A percentile compares a stretch with the other conserved stretches of the same genome.
These are phyloP conservation scores for Cladophialophora yegresii DNA, from an alignment of 2,329 filamentous ascomycete species.

Conservation along the genomic window DNA sequence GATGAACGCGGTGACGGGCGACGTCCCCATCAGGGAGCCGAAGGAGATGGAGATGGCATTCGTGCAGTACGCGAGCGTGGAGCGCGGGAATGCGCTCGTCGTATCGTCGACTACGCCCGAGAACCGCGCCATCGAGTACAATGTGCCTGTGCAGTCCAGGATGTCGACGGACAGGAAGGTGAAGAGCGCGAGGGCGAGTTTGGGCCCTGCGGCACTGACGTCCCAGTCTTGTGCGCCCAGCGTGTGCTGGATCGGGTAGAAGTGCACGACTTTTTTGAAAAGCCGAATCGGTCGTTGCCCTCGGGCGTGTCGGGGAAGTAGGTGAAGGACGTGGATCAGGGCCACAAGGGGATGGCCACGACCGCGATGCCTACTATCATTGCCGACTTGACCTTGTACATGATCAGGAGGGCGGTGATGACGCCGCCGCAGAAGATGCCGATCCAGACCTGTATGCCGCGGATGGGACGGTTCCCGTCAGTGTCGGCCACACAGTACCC, in stretches of 20 bases:
- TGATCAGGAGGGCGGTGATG: conserved; percentile 75
- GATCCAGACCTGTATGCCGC: conserved; percentile 60
- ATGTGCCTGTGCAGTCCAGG: conserved; percentile 78
- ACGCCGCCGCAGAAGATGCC: conserved; percentile 85
- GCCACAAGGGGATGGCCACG: conserved; percentile 87
- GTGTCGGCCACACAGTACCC: no score
- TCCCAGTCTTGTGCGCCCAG: conserved; percentile 75
- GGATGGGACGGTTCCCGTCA: background rate
- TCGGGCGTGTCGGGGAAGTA: conserved; percentile 73
- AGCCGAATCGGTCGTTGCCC: conserved; percentile 73
- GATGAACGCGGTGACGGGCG: conserved; percentile 82
- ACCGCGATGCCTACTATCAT: conserved; percentile 80
- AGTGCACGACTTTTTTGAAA: conserved; percentile 86
- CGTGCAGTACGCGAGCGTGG: conserved; percentile 77
- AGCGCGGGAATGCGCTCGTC: conserved; percentile 85
- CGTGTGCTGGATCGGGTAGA: conserved; percentile 71
- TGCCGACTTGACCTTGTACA: conserved; percentile 83
- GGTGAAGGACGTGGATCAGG: conserved; percentile 71
- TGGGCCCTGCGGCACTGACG: conserved; percentile 65
- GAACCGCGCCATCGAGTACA: conserved; percentile 88
- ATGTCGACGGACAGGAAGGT: conserved; percentile 92
- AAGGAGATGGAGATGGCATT: conserved; percentile 80
- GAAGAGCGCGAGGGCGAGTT: conserved; percentile 81
- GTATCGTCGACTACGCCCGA: conserved; percentile 75
- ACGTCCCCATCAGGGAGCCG: conserved; percentile 72